A percentile compares a stretch with the other conserved stretches of the same genome.
phyloP scores from a whole-genome alignment of 2,329 filamentous ascomycete species.

The Aureobasidium sp. region DNA sequence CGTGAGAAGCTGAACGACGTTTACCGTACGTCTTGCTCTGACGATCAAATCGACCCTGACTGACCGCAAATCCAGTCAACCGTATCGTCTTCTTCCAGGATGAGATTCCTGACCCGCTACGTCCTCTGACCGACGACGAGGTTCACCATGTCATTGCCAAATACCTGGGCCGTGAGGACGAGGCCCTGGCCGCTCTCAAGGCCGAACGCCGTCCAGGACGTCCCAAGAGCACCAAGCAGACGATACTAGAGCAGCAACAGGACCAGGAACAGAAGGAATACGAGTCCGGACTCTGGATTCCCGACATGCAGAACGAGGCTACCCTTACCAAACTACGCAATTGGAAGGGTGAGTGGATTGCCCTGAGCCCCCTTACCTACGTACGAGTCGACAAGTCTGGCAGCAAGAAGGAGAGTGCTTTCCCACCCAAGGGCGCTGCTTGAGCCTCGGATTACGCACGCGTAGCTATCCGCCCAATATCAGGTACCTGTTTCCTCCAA shows the following conservation, averaged over 20 bases:
- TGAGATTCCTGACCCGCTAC: constrained; percentile 26
- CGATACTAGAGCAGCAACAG: constrained; percentile 66
- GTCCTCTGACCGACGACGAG: constrained; percentile 48
- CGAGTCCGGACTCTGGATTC: constrained; percentile 76
- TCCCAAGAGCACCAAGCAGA: constrained; percentile 69
- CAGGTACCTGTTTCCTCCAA: neutral
- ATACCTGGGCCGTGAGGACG: constrained; percentile 57
- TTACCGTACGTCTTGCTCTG: constrained; percentile 47
- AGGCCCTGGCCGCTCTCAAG: constrained; percentile 60
- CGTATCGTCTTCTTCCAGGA: constrained; percentile 64
- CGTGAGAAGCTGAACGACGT: constrained; percentile 68
- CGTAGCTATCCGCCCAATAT: neutral
- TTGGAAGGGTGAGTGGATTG: constrained; percentile 82
- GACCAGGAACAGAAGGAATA: constrained; percentile 70
- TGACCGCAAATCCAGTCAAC: constrained; percentile 45
- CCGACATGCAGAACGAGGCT: constrained; percentile 63
- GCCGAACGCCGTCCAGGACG: constrained; percentile 69
- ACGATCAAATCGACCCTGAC: neutral
- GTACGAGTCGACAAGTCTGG: constrained; percentile 64
- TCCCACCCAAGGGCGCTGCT: constrained; percentile 56
- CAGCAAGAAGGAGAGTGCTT: constrained; percentile 59
- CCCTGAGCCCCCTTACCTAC: constrained; percentile 69
- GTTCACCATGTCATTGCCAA: constrained; percentile 47
- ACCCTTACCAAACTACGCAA: constrained; percentile 59
- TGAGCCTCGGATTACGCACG: constrained; percentile 19